Conservation (phyloP, 148 eudicot species). For the Cornus florida region DNA sequence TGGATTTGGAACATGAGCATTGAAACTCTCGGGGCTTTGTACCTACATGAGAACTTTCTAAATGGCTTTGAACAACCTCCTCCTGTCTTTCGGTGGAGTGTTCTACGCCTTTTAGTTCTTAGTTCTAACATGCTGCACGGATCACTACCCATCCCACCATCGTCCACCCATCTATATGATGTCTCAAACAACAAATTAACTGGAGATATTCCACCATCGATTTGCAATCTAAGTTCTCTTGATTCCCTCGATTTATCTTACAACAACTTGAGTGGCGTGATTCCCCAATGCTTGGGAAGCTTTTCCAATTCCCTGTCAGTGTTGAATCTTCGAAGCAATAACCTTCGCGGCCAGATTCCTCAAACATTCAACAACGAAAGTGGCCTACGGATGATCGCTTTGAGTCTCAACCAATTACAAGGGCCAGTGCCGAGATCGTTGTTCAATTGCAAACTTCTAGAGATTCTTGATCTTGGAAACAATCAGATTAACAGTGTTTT, state of each 20-base stretch:
- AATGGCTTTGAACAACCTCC: constrained; percentile 19
- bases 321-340: constrained; percentile 23
- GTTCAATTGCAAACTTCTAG: constrained; percentile 21
- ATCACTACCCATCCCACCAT: constrained; percentile 28
- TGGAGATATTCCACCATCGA: constrained; percentile 25
- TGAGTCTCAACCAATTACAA: constrained; percentile 23
- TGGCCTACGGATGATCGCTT: constrained; percentile 19
- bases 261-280: constrained; percentile 3
- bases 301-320: constrained; percentile 17
- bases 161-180: not conserved
- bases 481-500: constrained; percentile 1
- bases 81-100: constrained; percentile 13
- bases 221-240: constrained; percentile 26
- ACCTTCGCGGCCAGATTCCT: constrained; percentile 19
- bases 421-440: constrained; percentile 34
- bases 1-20: constrained; percentile 29
- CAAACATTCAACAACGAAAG: constrained; percentile 1
- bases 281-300: constrained; percentile 31
- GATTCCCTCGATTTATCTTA: constrained; percentile 15
- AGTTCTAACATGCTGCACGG: constrained; percentile 14
- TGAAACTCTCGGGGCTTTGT: constrained; percentile 13
- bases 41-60: constrained; percentile 1
- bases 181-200: not conserved
- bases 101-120: constrained; percentile 6
- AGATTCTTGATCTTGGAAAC: constrained; percentile 26